Evolutionary conservation across 495 filamentous ascomycete genomes (phyloP), one percentile per base, ranked within the genome.

Genomic region (Baudoinia panamericana): DNA sequence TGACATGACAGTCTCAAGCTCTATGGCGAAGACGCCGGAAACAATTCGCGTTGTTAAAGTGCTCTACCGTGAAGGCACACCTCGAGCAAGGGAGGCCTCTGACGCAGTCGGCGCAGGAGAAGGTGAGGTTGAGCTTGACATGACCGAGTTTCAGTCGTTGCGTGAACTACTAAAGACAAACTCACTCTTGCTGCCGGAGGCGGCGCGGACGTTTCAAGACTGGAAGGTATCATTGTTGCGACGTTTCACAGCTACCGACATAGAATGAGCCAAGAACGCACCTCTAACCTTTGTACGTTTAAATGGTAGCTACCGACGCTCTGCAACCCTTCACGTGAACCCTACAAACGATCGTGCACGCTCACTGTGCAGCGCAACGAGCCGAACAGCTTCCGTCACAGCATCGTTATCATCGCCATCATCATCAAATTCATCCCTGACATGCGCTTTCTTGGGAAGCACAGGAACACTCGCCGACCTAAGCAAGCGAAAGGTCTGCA

Each of bases 221-320:
- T 61, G 58, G 58, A 40, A 53, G 1, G 56, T 61, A 1, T 54
- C 52, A 21, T 22, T 61, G 17, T 44, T 61, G 39, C 43, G 48
- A 35, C 41, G 56, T 18, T 61, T 61, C 44, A 37, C 41, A 24
- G 25, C 33, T 11, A 37, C n/a, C n/a, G 52, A 52, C 23, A 26
- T 29, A n/a, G 13, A 29, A 9, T 29, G 26, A 29, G 13, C 9
- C 9, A 29, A 29, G 9, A n/a, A 29, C 26, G 9, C 26, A 9
- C 13, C 9, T 9, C 9, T 9, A 9, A 29, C 13, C 13, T 13
- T 9, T 29, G 26, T 13, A 29, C 26, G 26, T 29, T 29, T 9
- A 29, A 29, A 29, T n/a, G n/a, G n/a, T n/a, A n/a, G n/a, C n/a
- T n/a, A n/a, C n/a, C n/a, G n/a, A n/a, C n/a, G n/a, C n/a, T n/a